Evolutionary conservation across 31 red algal species (phyloP).

Genomic region (Pterothamnion heteromorphum): DNA sequence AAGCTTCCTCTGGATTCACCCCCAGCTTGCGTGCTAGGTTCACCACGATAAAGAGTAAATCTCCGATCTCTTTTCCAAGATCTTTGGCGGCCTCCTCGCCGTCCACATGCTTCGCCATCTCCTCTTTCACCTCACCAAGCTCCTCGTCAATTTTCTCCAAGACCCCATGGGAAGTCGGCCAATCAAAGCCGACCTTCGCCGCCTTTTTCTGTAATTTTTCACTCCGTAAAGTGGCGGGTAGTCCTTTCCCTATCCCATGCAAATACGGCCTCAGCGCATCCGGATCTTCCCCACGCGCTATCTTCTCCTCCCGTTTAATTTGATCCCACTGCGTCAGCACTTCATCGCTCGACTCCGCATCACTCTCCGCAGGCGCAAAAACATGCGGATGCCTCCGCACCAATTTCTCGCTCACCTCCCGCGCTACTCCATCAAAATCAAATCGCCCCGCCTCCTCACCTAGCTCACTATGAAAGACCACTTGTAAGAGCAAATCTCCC

Average conservation of each 20-base stretch:
- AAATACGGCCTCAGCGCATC: too few relatives aligned
- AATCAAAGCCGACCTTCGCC: constrained; percentile 45
- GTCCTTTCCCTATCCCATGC: neutral
- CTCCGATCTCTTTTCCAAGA: constrained; percentile 8
- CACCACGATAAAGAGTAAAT: constrained; percentile 20
- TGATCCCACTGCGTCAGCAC: constrained; percentile 25
- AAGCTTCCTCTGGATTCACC: constrained; percentile 26
- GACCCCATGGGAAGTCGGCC: neutral
- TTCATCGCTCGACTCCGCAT: neutral
- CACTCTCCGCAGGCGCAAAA: constrained; percentile 23
- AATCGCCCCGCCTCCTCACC: neutral
- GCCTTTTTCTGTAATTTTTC: constrained; percentile 19
- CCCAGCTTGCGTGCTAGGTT: constrained; percentile 36
- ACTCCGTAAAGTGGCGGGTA: neutral
- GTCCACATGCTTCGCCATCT: neutral
- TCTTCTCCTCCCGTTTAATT: constrained; percentile 10
- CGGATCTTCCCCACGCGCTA: neutral
- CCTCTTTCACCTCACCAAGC: constrained; percentile 33
- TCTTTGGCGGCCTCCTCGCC: neutral
- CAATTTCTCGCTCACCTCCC: neutral
- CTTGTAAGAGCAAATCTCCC: constrained; percentile 25
- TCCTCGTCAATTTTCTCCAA: constrained; percentile 31
- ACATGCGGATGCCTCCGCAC: constrained; percentile 44
- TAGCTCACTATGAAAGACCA: constrained; percentile 42
- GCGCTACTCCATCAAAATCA: neutral